phyloP scores from a whole-genome alignment of 2,329 filamentous ascomycete species.

The Alternaria novae-zelandiae region DNA sequence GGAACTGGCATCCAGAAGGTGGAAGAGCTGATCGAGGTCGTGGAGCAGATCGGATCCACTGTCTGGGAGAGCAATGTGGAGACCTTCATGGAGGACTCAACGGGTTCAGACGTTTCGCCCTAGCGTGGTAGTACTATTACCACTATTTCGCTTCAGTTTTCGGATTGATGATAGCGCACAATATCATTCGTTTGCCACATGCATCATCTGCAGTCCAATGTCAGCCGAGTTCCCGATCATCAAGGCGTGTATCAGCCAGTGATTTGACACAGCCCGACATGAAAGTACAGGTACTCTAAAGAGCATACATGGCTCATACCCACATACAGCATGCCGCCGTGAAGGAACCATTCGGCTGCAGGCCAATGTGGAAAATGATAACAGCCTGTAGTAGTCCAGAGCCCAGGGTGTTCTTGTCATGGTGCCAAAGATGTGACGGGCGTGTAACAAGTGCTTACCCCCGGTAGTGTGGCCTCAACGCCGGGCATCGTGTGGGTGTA shows the following conservation, averaged over 20 bases:
- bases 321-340: background rate
- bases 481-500: background rate
- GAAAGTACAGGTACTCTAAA: background rate
- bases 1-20: background rate
- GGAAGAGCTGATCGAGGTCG: background rate
- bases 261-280: background rate
- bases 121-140: background rate
- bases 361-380: background rate
- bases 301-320: background rate
- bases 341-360: background rate
- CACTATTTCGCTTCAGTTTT: background rate
- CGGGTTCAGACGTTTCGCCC: background rate
- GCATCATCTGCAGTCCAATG: background rate
- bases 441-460: background rate
- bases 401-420: background rate
- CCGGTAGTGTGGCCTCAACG: background rate
- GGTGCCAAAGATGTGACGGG: background rate
- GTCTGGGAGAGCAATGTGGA: background rate
- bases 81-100: background rate
- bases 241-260: background rate
- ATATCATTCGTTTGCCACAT: background rate
- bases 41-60: background rate
- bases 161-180: background rate
- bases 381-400: background rate
- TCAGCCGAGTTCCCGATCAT: background rate